Base-by-base conservation (phyloP, 805 yeast species). In the Wickerhamiella australiensis region DNA sequence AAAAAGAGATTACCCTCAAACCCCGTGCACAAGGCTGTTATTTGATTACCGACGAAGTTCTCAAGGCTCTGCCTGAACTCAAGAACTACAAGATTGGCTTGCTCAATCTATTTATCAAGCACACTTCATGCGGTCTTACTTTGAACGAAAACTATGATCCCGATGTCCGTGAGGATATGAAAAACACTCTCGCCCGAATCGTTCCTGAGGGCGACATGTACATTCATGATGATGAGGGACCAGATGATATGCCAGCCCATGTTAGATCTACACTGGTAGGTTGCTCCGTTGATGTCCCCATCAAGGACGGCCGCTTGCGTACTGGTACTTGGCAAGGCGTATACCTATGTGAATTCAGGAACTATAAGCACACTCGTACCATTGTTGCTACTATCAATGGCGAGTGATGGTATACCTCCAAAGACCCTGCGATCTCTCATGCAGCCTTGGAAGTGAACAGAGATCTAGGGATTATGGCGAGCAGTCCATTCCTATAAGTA, bases 311-410 rank as follows among this genome's bases (percentile, higher is more conserved):
- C 1, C 61, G 69, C 29, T 65, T 84, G 50, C 80, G 79, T 1
- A 71, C 80, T 0, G 94, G 94, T 1, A 84, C 92, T 0, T 85
- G 94, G 94, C 94, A 84, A 61, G 94, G 92, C 0, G 73, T 85
- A 38, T 84, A 82, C 71, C 68, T 81, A 46, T 69, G 83, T 59
- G 94, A 84, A 61, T 84, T 85, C 65, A 72, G 94, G 57, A 69
- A 70, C 42, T 73, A 76, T 62, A 65, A 68, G 56, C 90, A 84
- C 59, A 65, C 79, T 7, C 72, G 94, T 58, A 73, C 73, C 49
- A 67, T 83, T 22, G 79, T 84, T 11, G 88, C 85, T 9, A 83
- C 94, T 0, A 72, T 84, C 55, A 77, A 82, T 56, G 94, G 92
- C 3, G 68, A 67, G 45, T 21, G n/a, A 11, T 12, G n/a, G n/a